These are phyloP conservation scores for Cyclotella kingstonii DNA, from an alignment of 108 stramenopile species.

Conservation along the genomic window DNA sequence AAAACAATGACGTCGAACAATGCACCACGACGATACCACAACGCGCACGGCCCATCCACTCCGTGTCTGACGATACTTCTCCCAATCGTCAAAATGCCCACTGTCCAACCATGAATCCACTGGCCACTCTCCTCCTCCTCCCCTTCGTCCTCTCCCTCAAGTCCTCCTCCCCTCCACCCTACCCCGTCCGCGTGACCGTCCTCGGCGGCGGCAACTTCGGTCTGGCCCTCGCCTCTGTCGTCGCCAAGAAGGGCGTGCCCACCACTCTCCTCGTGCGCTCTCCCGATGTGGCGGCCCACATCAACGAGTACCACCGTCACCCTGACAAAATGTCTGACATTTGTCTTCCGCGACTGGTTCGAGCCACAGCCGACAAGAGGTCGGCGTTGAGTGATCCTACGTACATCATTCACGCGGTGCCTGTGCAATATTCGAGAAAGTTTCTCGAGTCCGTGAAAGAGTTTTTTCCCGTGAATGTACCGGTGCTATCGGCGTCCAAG, in stretches of 20 bases:
- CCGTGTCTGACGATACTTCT: no score
- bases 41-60: no score
- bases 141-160: slow-evolving; percentile 16
- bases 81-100: no score
- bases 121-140: background rate
- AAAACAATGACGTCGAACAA: no score
- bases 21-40: no score
- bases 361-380: slow-evolving; percentile 84
- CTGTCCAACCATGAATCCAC: background rate
- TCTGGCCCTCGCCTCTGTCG: slow-evolving; percentile 85
- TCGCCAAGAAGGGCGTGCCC: slow-evolving; percentile 75
- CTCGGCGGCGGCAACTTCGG: slow-evolving; percentile 97
- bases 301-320: slow-evolving; percentile 86
- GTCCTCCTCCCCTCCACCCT: slow-evolving; percentile 20
- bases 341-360: slow-evolving; percentile 53
- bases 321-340: slow-evolving; percentile 87
- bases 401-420: slow-evolving; percentile 95
- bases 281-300: slow-evolving; percentile 70
- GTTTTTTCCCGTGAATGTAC: slow-evolving; percentile 67
- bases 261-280: slow-evolving; percentile 85
- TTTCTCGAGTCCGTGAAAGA: slow-evolving; percentile 71
- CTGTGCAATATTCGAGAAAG: slow-evolving; percentile 86
- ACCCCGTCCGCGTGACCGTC: slow-evolving; percentile 75
- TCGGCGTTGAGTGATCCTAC: slow-evolving; percentile 84
- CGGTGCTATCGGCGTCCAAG: slow-evolving; percentile 80